Evolutionary conservation across 768 basidiomycete species (phyloP).

Genomic region (Dentipellis sp.): DNA sequence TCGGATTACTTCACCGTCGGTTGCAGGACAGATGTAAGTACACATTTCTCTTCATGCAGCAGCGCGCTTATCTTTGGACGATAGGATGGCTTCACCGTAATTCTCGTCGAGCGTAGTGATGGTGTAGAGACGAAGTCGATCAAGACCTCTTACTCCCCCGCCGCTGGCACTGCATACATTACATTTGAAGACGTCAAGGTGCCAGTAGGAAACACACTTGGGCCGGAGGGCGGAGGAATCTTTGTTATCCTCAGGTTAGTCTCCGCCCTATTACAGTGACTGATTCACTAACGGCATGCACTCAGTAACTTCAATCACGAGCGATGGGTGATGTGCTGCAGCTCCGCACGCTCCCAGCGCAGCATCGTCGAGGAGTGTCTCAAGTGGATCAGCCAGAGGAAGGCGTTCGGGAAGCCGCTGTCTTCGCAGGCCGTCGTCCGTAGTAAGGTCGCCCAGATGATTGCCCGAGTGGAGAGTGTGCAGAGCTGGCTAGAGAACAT

Average conservation of each 20-base stretch:
- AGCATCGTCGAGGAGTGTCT: constrained; percentile 74
- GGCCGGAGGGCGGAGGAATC: constrained; percentile 66
- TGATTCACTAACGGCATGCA: constrained; percentile 11
- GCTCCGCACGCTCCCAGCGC: constrained; percentile 57
- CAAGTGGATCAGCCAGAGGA: constrained; percentile 84
- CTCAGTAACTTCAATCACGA: constrained; percentile 91
- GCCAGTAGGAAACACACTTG: constrained; percentile 81
- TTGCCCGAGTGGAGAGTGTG: constrained; percentile 69
- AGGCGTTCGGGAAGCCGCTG: constrained; percentile 86
- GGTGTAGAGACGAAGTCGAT: constrained; percentile 81
- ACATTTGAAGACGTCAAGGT: constrained; percentile 82
- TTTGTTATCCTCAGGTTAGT: constrained; percentile 47
- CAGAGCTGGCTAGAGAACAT: constrained; percentile 86
- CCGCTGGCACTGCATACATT: constrained; percentile 82
- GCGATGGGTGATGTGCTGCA: constrained; percentile 85
- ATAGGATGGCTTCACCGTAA: constrained; percentile 65
- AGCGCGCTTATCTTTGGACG: not conserved
- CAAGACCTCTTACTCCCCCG: constrained; percentile 82
- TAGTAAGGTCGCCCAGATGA: constrained; percentile 82
- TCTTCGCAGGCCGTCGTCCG: constrained; percentile 82
- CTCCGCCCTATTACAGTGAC: constrained; percentile 12
- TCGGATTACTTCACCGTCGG: constrained; percentile 57
- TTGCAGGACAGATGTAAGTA: constrained; percentile 45
- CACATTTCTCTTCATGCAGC: not conserved
- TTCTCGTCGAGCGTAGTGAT: constrained; percentile 75